These are phyloP conservation scores for Pestalotiopsis sp. DNA, from an alignment of 2,329 filamentous ascomycete genomes.

Conservation along the genomic window DNA sequence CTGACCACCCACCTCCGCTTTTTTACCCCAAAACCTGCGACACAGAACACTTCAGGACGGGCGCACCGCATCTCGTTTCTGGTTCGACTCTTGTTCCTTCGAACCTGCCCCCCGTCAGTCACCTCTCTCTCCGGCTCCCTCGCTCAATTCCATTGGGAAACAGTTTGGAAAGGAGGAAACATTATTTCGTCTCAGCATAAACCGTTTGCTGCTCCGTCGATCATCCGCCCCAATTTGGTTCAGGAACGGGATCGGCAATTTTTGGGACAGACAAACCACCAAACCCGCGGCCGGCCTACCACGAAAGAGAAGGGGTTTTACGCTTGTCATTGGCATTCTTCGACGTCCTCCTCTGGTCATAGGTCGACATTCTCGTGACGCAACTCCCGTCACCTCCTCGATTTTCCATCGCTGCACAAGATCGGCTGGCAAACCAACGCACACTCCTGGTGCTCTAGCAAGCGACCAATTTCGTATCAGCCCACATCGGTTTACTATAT, in stretches of 20 bases:
- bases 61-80: conserved; percentile 10
- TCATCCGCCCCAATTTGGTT: conserved; percentile 19
- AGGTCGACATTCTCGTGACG: not conserved
- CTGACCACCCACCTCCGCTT: conserved; percentile 14
- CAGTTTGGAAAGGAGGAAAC: conserved; percentile 6
- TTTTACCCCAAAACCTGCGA: conserved; percentile 18
- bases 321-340: not conserved
- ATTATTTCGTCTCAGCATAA: conserved; percentile 19
- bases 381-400: not conserved
- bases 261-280: not conserved
- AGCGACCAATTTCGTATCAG: not conserved
- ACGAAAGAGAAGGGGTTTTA: not conserved
- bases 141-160: not conserved
- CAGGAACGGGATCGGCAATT: conserved; percentile 3
- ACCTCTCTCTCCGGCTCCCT: not conserved
- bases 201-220: conserved; percentile 26
- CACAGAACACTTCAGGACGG: conserved; percentile 16
- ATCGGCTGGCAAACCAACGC: not conserved
- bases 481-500: not conserved
- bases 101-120: not conserved
- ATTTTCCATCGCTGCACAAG: not conserved
- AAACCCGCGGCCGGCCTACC: not conserved
- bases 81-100: not conserved
- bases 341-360: not conserved
- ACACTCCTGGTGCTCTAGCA: not conserved